Evolutionary conservation across 495 filamentous ascomycete genomes (phyloP), one percentile per base, ranked within the genome.

Genomic region (Amphirosellinia nigrospora): DNA sequence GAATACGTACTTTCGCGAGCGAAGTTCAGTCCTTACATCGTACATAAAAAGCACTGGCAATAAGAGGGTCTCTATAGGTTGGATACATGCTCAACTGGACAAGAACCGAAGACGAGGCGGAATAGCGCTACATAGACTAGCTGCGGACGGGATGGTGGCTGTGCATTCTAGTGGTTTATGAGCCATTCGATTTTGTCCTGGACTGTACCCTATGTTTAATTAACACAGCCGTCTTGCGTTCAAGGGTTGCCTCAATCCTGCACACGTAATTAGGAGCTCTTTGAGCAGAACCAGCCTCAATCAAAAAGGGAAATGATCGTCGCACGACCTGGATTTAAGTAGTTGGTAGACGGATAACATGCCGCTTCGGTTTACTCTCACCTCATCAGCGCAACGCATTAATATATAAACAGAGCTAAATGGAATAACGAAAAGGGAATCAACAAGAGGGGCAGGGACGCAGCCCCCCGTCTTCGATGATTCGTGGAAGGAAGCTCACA

Each of bases 381-480:
- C 7, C 16, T 60, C 56, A 61, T 41, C n/a, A 36, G 21, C 30
- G 36, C 38, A 53, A 26, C n/a, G n/a, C n/a, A n/a, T 13, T 34
- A 8, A 3, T 30, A 45, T 58, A 56, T 23, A 53, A 41, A 19
- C 11, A 50, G 36, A 62, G 0, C 43, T 8, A 48, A 53, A 69
- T 69, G 66, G 23, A 16, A 34, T 16, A 56, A n/a, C 15, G 32
- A 2, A 36, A 32, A 55, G 45, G 45, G 8, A 41, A 32, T 13
- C 4, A 50, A 10, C 28, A 48, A 26, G 66, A 26, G 21, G n/a
- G 43, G 7, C 38, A n/a, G 38, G 9, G 11, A 60, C 39, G 61
- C 38, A 19, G 52, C 62, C 16, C 62, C 55, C 69, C 69, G 4
- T 16, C 69, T 13, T 71, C 62, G 32, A 60, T 16, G 62, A 66